Percentiles rank a stretch among this genome's conserved stretches.
These are phyloP conservation scores for Phytophthora megakarya DNA, from an alignment of 352 stramenopile genomes.

Conservation along the genomic window DNA sequence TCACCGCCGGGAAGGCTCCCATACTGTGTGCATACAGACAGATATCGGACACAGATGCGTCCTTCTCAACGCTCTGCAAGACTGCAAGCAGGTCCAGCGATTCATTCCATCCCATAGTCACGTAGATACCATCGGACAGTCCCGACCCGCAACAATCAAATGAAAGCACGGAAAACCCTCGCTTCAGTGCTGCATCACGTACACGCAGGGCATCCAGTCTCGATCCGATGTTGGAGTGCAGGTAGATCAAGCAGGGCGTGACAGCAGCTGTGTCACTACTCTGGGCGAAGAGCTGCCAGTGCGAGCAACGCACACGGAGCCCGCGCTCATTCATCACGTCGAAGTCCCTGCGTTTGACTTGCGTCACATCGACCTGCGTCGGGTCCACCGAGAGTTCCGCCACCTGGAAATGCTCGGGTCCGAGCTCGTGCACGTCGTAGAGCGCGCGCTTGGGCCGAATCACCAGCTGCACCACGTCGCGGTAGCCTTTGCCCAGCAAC, in stretches of 20 bases:
- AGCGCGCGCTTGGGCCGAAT: conserved; percentile 70
- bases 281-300: conserved; percentile 68
- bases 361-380: conserved; percentile 19
- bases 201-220: conserved; percentile 71
- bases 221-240: conserved; percentile 87
- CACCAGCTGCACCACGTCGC: conserved; percentile 73
- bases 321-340: conserved; percentile 73
- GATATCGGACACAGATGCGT: conserved; percentile 56
- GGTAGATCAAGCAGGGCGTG: conserved; percentile 71
- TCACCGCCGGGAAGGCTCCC: conserved; percentile 77
- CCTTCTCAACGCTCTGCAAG: conserved; percentile 59
- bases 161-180: conserved; percentile 77
- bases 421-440: conserved; percentile 61
- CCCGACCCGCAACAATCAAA: conserved; percentile 87
- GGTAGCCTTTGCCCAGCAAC: conserved; percentile 73
- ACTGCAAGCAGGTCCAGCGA: conserved; percentile 72
- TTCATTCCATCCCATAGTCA: conserved; percentile 90
- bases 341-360: conserved; percentile 59
- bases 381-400: conserved; percentile 28
- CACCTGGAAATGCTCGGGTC: conserved; percentile 52
- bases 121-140: conserved; percentile 78
- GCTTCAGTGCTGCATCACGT: conserved; percentile 59
- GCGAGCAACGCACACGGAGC: conserved; percentile 67
- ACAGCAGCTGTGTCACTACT: conserved; percentile 14
- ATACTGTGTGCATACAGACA: conserved; percentile 86